Evolutionary conservation across 2,329 filamentous ascomycete genomes (phyloP), one percentile per base, ranked within the genome.

Genomic region (Neofusicoccum sp.): DNA sequence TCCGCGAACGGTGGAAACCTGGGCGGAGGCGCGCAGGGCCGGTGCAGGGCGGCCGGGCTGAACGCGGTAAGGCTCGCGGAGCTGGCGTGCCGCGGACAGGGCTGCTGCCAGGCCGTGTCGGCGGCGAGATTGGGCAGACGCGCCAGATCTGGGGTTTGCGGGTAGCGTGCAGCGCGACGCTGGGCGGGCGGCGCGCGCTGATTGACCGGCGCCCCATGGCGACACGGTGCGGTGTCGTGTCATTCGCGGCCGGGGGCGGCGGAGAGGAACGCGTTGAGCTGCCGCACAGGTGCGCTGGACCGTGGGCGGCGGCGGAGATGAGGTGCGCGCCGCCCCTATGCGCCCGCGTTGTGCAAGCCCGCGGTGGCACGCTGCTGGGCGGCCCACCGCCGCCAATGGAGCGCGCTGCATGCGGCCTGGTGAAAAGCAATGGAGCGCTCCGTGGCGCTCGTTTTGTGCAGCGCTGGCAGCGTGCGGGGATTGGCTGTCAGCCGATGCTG

Each of bases 401-500:
- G 20, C 20, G 20, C 20, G 20, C 20, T 20, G 20, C 20, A 20
- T 38, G 43, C 51, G 12, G 51, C 36, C 38, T n/a, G 36, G 51
- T 28, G 57, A 59, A 59, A 59, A 59, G 57, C 57, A 56, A 59
- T 59, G 57, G 57, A 20, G 20, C 20, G 20, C 20, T 20, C 20
- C 20, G 20, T 20, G 20, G 20, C 20, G 20, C 20, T 20, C 57
- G 40, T 60, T 43, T 43, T 44, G 45, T 51, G 58, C 47, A 51
- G 36, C 56, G 48, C 61, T 53, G 48, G 41, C 51, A 54, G 45
- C 58, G 33, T 51, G 60, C 48, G 54, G 45, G 62, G 60, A 63
- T 63, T 63, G 62, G 62, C 60, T 63, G 60, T 56, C 60, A 43
- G 40, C 24, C 34, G 54, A 58, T 58, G 54, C 54, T 62, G 48